Percentiles rank a stretch among this genome's conserved stretches.
These are phyloP conservation scores for Zhuliangozyma blackwelliae DNA, from an alignment of 1,139 yeast species.

Conservation along the genomic window DNA sequence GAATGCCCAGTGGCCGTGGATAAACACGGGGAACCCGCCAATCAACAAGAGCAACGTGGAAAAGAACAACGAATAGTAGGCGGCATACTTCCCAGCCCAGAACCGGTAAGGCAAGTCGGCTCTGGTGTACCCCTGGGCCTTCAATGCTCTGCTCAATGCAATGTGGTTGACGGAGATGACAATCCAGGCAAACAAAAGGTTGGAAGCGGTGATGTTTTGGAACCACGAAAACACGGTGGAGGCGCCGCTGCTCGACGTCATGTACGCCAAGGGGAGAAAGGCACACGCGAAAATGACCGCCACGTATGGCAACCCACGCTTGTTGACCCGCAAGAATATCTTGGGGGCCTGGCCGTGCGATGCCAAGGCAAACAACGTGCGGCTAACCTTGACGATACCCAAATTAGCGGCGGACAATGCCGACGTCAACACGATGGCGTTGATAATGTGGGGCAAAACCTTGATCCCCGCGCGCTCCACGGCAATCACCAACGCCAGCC, in stretches of 20 bases:
- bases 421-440: conserved; percentile 47
- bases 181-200: conserved; percentile 23
- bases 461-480: conserved; percentile 46
- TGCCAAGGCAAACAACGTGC: conserved; percentile 46
- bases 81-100: conserved; percentile 21
- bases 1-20: conserved; percentile 29
- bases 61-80: conserved; percentile 33
- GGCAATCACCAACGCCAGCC: conserved; percentile 55
- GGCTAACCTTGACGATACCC: conserved; percentile 35
- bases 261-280: conserved; percentile 25
- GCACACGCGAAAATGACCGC: conserved; percentile 25
- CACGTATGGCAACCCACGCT: conserved; percentile 12
- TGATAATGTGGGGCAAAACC: conserved; percentile 47
- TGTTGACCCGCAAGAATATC: conserved; percentile 37
- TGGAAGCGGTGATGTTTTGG: conserved; percentile 22
- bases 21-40: conserved; percentile 37
- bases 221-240: conserved; percentile 27
- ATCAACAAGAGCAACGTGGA: conserved; percentile 31
- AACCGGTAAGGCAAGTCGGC: conserved; percentile 30
- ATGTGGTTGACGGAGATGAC: conserved; percentile 29
- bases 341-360: conserved; percentile 46
- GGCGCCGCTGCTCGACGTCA: conserved; percentile 19
- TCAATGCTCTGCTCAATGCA: conserved; percentile 28
- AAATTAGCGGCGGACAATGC: conserved; percentile 53
- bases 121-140: conserved; percentile 34